Conservation (phyloP, 164 flowering plant genomes). For the Stephania cephalantha region DNA sequence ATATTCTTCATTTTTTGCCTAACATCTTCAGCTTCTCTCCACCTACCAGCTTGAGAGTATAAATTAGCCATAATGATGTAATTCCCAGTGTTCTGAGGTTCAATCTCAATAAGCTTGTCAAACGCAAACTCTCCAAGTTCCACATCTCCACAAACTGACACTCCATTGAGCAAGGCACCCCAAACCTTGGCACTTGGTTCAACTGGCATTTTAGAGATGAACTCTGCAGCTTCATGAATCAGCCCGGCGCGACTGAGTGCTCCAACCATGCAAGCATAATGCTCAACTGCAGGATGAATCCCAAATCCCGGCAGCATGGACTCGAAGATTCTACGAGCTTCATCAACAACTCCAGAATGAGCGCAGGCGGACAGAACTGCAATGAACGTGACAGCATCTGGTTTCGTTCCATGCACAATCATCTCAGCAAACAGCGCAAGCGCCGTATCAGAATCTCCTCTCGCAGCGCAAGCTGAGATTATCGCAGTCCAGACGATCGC, state of each 20-base stretch:
- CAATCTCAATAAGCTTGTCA: conserved; percentile 55
- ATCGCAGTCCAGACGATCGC: conserved; percentile 80
- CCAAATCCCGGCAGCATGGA: conserved; percentile 39
- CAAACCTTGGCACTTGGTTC: conserved; percentile 71
- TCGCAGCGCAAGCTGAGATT: conserved; percentile 67
- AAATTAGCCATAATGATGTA: conserved; percentile 68
- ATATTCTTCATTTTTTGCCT: conserved; percentile 49
- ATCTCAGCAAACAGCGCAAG: conserved; percentile 46
- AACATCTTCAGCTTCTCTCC: conserved; percentile 67
- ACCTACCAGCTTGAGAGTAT: conserved; percentile 66
- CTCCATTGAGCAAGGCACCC: conserved; percentile 81
- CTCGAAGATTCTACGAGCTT: conserved; percentile 53
- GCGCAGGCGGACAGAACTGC: conserved; percentile 76
- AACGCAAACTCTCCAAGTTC: conserved; percentile 56
- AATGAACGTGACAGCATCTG: conserved; percentile 69
- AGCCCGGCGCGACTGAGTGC: conserved; percentile 64
- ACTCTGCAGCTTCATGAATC: conserved; percentile 56
- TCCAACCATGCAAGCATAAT: conserved; percentile 85
- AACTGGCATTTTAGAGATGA: conserved; percentile 58
- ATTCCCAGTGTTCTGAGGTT: conserved; percentile 72
- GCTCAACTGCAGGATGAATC: conserved; percentile 53
- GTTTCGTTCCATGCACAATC: conserved; percentile 40
- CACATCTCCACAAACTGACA: conserved; percentile 51
- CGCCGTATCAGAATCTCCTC: conserved; percentile 58
- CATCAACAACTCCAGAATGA: conserved; percentile 59